A percentile compares a stretch with the other conserved stretches of the same genome.
phyloP scores from a whole-genome alignment of 495 filamentous ascomycete genomes.

The Talaromyces proteolyticus region DNA sequence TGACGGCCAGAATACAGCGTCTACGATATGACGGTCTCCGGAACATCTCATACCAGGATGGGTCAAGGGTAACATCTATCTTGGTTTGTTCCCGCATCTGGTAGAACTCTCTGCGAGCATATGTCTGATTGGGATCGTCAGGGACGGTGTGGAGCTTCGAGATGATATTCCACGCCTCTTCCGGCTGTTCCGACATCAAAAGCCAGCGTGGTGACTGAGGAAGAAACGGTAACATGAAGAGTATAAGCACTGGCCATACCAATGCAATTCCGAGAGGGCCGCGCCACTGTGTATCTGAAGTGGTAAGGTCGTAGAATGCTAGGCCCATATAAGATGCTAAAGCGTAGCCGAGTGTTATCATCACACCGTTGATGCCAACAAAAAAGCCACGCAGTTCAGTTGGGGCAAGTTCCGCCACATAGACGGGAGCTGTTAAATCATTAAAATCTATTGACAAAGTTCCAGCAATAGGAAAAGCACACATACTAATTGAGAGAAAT shows the following conservation, averaged over 20 bases:
- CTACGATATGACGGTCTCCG: neutral
- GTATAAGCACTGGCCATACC: neutral
- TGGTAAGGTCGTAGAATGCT: neutral
- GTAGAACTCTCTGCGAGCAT: conserved; percentile 6
- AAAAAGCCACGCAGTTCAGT: neutral
- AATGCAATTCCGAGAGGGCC: neutral
- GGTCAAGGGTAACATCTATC: neutral
- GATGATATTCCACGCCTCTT: conserved; percentile 2
- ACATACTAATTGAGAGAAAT: neutral
- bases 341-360: neutral
- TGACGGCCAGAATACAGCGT: neutral
- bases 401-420: neutral
- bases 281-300: neutral
- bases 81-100: conserved; percentile 7
- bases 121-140: conserved; percentile 1
- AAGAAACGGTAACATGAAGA: neutral
- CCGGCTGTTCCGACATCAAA: neutral
- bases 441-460: neutral
- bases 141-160: neutral
- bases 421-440: neutral
- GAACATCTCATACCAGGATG: neutral
- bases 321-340: neutral
- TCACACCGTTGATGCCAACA: neutral
- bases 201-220: conserved; percentile 8
- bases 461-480: neutral